Evolutionary conservation across 1,139 yeast species (phyloP), one percentile per base, ranked within the genome.

Genomic region (Diutina sp.): DNA sequence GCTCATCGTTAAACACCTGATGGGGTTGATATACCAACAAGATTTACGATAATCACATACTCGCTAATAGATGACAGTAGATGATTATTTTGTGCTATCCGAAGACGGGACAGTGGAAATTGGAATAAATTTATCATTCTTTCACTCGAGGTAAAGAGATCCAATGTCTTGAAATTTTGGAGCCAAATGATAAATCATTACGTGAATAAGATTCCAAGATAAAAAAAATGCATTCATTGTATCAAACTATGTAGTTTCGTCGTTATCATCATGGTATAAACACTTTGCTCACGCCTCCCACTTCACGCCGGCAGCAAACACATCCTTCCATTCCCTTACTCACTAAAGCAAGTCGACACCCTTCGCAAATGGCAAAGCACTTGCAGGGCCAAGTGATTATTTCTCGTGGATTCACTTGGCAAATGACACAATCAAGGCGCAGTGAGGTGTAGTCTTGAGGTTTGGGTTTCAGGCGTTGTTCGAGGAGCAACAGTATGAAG

Each of bases 371-470:
- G 0, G 96, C 90, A 61, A 90, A 81, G 67, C 98, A 90, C 62
- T 84, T 80, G 67, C 98, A 90, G 0, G 98, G 98, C 97, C 97
- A 90, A 2, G 93, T 74, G 16, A 90, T 84, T 51, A 90, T 80
- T 60, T 86, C 89, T 61, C 97, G 77, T 8, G 83, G 79, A 58
- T 85, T 82, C 11, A 78, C 76, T 62, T 87, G 95, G 67, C 98
- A 90, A 2, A 90, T 85, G 3, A 89, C 96, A 69, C 98, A 90
- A 12, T 71, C 80, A 51, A 76, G 64, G 28, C 69, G 61, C 6
- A 64, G 56, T 18, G 65, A 60, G n/a, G n/a, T 44, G 12, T 50
- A 45, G 21, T 29, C 51, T 8, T 11, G n/a, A 4, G 53, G 45
- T 30, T 30, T 30, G 18, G 45, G 53, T 32, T 30, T 2, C 25